Percentiles rank a stretch among this genome's conserved stretches.
Evolutionary conservation across 345 rosid species (phyloP).

Genomic region (Nasturtium officinale): DNA sequence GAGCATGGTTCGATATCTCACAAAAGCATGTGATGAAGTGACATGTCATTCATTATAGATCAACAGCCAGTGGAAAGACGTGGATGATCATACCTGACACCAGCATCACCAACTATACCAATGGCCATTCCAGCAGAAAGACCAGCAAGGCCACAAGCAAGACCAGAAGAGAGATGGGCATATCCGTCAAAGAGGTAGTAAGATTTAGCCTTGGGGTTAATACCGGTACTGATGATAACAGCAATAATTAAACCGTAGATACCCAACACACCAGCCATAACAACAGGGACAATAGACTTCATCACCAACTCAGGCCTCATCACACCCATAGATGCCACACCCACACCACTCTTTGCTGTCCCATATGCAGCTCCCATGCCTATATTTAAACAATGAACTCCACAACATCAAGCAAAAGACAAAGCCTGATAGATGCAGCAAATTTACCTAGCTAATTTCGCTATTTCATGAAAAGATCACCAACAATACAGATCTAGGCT

Average conservation of each 20-base stretch:
- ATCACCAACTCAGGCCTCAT: conserved; percentile 96
- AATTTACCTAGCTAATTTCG: not conserved
- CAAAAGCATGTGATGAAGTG: not conserved
- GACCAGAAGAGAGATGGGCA: conserved; percentile 94
- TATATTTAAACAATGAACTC: conserved; percentile 17
- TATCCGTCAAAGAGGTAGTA: conserved; percentile 92
- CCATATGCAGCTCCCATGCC: conserved; percentile 99
- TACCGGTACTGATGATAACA: conserved; percentile 88
- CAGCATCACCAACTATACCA: conserved; percentile 96
- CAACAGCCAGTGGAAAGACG: not conserved
- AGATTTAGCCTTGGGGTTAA: conserved; percentile 89
- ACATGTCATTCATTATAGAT: not conserved
- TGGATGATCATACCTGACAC: conserved; percentile 67
- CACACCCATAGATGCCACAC: conserved; percentile 94
- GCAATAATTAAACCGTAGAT: conserved; percentile 93
- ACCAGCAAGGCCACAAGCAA: conserved; percentile 96
- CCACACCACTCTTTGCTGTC: conserved; percentile 95
- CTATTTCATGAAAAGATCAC: not conserved
- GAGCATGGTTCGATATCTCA: not conserved
- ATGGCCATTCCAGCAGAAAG: conserved; percentile 98
- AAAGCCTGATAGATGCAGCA: not conserved
- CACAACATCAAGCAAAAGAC: conserved; percentile 7
- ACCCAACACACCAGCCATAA: conserved; percentile 99
- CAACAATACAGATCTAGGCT: conserved; percentile 9
- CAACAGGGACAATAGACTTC: conserved; percentile 97